phyloP scores from a whole-genome alignment of 78 protist genomes.

The Paratrimastix pyriformis region DNA sequence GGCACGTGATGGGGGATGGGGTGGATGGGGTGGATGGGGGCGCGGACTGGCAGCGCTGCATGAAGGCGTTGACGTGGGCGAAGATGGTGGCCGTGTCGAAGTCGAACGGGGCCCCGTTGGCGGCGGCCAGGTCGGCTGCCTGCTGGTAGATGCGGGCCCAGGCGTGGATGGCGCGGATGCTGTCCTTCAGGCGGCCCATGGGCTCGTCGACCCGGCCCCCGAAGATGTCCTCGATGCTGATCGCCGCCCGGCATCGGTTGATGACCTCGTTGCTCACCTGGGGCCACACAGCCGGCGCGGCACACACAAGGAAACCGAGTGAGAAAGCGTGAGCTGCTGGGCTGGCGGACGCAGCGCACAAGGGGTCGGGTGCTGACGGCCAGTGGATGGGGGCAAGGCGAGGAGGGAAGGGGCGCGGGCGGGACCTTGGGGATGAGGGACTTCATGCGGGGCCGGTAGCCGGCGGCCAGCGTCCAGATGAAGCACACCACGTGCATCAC shows the following conservation, averaged over 20 bases:
- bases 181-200: background rate
- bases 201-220: slow-evolving; percentile 36
- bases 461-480: slow-evolving; percentile 39
- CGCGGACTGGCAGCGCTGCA: slow-evolving; percentile 61
- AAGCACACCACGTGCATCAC: slow-evolving; percentile 44
- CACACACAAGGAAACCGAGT: background rate
- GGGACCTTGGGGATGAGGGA: slow-evolving; percentile 47
- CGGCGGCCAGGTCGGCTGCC: background rate
- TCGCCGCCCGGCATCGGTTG: slow-evolving; percentile 41
- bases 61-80: slow-evolving; percentile 73
- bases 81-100: slow-evolving; percentile 40
- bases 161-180: background rate
- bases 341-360: no score
- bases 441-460: slow-evolving; percentile 49
- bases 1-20: background rate
- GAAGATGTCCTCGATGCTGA: slow-evolving; percentile 51
- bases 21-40: background rate
- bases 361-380: no score
- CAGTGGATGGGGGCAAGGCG: no score
- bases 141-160: slow-evolving; percentile 3
- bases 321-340: background rate
- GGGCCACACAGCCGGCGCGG: background rate
- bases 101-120: slow-evolving; percentile 12
- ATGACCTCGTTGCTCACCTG: slow-evolving; percentile 51
- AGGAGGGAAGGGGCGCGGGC: background rate